A percentile compares a stretch with the other conserved stretches of the same genome.
Conservation (phyloP, 805 yeast genomes). For the Zygotorulaspora sp. region DNA sequence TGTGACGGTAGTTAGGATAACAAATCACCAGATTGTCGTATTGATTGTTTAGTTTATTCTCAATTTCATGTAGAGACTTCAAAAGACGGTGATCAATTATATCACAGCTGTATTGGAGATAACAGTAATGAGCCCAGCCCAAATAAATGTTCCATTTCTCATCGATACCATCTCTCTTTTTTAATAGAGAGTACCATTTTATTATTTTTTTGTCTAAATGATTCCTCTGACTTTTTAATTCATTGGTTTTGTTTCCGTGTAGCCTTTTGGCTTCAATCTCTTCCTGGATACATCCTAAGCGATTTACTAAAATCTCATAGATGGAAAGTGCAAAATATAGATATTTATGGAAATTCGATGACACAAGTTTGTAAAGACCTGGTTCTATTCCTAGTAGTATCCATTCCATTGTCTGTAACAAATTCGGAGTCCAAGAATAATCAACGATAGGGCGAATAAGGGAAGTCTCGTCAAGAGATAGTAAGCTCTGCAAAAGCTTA, state of each 20-base stretch:
- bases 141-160: slow-evolving; percentile 33
- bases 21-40: slow-evolving; percentile 29
- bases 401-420: slow-evolving; percentile 36
- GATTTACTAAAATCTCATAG: slow-evolving; percentile 46
- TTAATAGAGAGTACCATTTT: slow-evolving; percentile 46
- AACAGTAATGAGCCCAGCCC: slow-evolving; percentile 47
- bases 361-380: slow-evolving; percentile 22
- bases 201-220: slow-evolving; percentile 43
- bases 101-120: slow-evolving; percentile 40
- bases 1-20: slow-evolving; percentile 54
- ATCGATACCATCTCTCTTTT: slow-evolving; percentile 21
- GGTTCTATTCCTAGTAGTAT: slow-evolving; percentile 31
- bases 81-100: slow-evolving; percentile 34
- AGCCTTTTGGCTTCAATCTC: slow-evolving; percentile 30
- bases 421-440: slow-evolving; percentile 38
- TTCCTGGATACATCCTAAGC: slow-evolving; percentile 35
- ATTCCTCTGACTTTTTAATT: slow-evolving; percentile 39
- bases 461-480: slow-evolving; percentile 14
- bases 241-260: slow-evolving; percentile 31
- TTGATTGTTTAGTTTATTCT: slow-evolving; percentile 13
- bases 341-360: slow-evolving; percentile 7
- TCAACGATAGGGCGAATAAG: slow-evolving; percentile 35
- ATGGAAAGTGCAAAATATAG: slow-evolving; percentile 34
- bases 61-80: slow-evolving; percentile 25
- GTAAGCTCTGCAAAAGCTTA: slow-evolving; percentile 27